Evolutionary conservation across 2,329 filamentous ascomycete genomes (phyloP), one percentile per base, ranked within the genome.

Genomic region (Claviceps maximensis): DNA sequence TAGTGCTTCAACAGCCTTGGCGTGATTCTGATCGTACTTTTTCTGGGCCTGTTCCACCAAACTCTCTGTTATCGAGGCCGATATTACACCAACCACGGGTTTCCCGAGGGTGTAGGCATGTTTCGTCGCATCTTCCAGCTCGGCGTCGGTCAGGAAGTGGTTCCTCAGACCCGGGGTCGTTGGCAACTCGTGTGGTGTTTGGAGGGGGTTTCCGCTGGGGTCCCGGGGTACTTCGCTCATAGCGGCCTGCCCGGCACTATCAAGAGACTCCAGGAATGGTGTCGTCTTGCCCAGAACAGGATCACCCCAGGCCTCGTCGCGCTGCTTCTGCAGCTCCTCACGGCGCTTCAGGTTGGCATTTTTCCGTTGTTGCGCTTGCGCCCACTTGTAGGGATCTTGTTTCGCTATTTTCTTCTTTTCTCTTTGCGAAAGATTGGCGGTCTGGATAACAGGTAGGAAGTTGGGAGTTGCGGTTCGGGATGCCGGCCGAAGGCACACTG

Each of bases 261-360:
- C 84, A 61, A 95, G 83, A 3, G 88, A 90, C 69, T 88, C 78
- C 61, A 95, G 72, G 64, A 95, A 96, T 31, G 89, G 80, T 17
- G 93, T 96, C 40, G 78, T 70, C 55, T 83, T 76, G 63, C 91
- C 93, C 61, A 84, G 79, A 58, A 98, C 75, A 1, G 89, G 87
- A 67, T 94, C 80, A 50, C 91, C 91, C 58, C 84, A 75, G 47
- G 76, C 75, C 47, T 75, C 75, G 54, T 80, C 74, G 55, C 87
- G 82, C 64, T 83, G 74, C 58, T 80, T 72, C 55, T 80, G 69
- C 53, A 97, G 77, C 57, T 82, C 81, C 57, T 80, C 75, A 62
- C 85, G 88, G 50, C 88, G 82, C 63, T 85, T 79, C 47, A 91
- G 67, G 65, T 95, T 95, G 59, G 86, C 87, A 12, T 85, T 82